phyloP scores from a whole-genome alignment of 2,329 filamentous ascomycete species.

The Aspergillus ustus region DNA sequence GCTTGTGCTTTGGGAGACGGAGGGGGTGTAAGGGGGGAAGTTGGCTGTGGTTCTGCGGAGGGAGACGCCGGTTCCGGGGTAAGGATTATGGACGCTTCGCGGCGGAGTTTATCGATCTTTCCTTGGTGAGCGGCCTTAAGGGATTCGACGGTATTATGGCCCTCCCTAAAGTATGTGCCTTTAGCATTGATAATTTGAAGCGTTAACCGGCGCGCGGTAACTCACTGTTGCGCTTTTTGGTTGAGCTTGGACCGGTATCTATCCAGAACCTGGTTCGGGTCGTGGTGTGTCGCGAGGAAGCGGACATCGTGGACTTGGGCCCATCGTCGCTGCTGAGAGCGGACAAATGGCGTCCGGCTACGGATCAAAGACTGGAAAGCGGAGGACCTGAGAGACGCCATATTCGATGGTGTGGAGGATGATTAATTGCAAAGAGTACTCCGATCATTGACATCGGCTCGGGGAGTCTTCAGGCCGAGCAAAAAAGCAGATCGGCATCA shows the following conservation, averaged over 20 bases:
- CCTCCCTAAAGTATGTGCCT: slow-evolving; percentile 55
- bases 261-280: slow-evolving; percentile 69
- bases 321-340: slow-evolving; percentile 72
- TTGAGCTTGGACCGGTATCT: slow-evolving; percentile 88
- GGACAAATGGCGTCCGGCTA: slow-evolving; percentile 33
- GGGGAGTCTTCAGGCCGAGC: slow-evolving; percentile 5
- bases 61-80: slow-evolving; percentile 50
- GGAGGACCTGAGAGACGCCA: slow-evolving; percentile 57
- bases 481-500: slow-evolving; percentile 8
- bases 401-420: slow-evolving; percentile 31
- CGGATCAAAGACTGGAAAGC: slow-evolving; percentile 55
- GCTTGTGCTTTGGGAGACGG: slow-evolving; percentile 39
- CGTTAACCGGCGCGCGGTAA: neutral
- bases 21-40: slow-evolving; percentile 42
- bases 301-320: slow-evolving; percentile 91
- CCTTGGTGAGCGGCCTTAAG: slow-evolving; percentile 84
- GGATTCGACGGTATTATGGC: slow-evolving; percentile 62
- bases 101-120: slow-evolving; percentile 74
- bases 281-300: slow-evolving; percentile 79
- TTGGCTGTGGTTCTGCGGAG: slow-evolving; percentile 41
- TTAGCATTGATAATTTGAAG: neutral
- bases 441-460: neutral
- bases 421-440: slow-evolving; percentile 1
- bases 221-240: slow-evolving; percentile 73
- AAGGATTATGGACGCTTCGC: slow-evolving; percentile 63